Evolutionary conservation across 495 filamentous ascomycete species (phyloP).

Genomic region (Chaetomium fimeti): DNA sequence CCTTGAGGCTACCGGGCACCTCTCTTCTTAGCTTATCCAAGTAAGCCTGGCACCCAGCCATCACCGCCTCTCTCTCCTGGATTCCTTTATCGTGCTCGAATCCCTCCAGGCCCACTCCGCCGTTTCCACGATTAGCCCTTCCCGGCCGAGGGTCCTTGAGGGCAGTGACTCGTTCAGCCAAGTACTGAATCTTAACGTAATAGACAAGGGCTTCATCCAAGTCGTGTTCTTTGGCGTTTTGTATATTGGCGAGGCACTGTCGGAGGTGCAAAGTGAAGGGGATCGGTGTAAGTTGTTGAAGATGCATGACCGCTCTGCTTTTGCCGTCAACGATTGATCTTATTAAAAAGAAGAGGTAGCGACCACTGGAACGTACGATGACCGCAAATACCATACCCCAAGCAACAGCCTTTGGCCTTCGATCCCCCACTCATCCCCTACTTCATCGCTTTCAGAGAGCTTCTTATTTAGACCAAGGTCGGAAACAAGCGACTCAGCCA

Average conservation of each 20-base stretch:
- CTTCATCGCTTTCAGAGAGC: constrained; percentile 27
- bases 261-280: constrained; percentile 40
- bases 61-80: neutral
- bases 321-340: neutral
- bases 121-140: neutral
- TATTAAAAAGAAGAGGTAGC: neutral
- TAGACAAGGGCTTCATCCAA: constrained; percentile 38
- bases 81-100: neutral
- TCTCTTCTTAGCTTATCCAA: neutral
- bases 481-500: constrained; percentile 47
- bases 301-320: constrained; percentile 28
- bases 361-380: constrained; percentile 32
- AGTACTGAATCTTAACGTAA: constrained; percentile 40
- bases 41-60: neutral
- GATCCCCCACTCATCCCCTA: constrained; percentile 26
- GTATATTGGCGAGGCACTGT: constrained; percentile 38
- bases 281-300: constrained; percentile 36
- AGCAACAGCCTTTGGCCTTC: constrained; percentile 40
- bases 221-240: constrained; percentile 34
- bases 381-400: constrained; percentile 45
- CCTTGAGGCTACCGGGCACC: neutral
- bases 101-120: neutral
- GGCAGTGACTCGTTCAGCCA: constrained; percentile 39
- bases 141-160: constrained; percentile 27
- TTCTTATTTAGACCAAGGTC: constrained; percentile 47